Evolutionary conservation across 1,284 basidiomycete species (phyloP), one percentile per base, ranked within the genome.

Genomic region (Cutaneotrichosporon sp.): DNA sequence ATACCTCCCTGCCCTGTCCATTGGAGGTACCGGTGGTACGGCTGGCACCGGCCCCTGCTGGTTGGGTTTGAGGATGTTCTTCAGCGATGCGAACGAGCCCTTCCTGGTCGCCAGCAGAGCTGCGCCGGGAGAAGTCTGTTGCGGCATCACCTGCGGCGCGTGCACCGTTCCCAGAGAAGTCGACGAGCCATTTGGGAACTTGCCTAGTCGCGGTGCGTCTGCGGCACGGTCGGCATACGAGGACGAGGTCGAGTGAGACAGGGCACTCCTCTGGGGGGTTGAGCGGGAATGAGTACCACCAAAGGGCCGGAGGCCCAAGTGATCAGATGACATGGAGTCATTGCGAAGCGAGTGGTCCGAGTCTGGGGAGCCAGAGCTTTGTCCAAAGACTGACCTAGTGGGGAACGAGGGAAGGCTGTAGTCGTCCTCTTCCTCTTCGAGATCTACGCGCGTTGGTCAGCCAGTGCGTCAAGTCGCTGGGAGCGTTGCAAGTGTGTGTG

Each of bases 31-130:
- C 4, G 77, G 76, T 14, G 76, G 76, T 1, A 72, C 69, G 7
- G 74, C 67, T 18, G 67, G 50, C n/a, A 65, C 26, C 2, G 58
- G 40, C 14, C 51, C 59, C 30, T 64, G 60, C 4, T 60, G 53
- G 5, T 66, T 62, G 22, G 61, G 60, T 79, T 91, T 93, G 85
- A 95, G 93, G 5, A 91, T 90, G 76, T 92, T 92, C 59, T 90
- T 88, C 62, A 95, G 86, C 9, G 90, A 92, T 1, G 91, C 90
- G 69, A 93, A 91, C 1, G 90, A 81, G 69, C 92, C 92, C 82
- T 92, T 92, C 56, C 87, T 83, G 72, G 90, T 88, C 2, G 66
- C 63, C 3, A 78, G 64, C 18, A 75, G 71, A 0, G 72, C 71
- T 4, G 60, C 55, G n/a, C 63, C 66, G 5, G 71, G 70, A 18